Evolutionary conservation across 2,329 filamentous ascomycete species (phyloP).

Genomic region (Diplodia intermedia): DNA sequence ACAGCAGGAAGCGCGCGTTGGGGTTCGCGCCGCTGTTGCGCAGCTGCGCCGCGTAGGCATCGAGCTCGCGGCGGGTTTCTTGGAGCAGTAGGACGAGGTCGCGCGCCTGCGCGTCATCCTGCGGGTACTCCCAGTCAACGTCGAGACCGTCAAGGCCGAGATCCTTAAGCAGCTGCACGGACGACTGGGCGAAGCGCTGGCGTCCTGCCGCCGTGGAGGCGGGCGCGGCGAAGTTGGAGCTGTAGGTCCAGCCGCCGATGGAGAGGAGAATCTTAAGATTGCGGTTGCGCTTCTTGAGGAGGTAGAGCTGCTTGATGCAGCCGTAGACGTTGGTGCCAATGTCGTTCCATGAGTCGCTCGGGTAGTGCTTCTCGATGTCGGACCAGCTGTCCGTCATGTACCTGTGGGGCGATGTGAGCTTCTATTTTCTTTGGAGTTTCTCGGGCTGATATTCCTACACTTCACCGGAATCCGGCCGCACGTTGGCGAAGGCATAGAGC

Average conservation of each 20-base stretch:
- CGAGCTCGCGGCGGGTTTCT: conserved; percentile 48
- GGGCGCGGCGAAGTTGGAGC: conserved; percentile 76
- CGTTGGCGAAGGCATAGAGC: conserved; percentile 90
- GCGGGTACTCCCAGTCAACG: conserved; percentile 58
- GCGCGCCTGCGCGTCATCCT: conserved; percentile 48
- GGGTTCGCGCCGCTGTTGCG: conserved; percentile 4
- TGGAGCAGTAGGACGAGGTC: conserved; percentile 52
- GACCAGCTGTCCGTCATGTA: conserved; percentile 72
- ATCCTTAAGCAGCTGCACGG: conserved; percentile 78
- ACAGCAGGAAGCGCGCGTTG: conserved; percentile 47
- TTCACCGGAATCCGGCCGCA: conserved; percentile 78
- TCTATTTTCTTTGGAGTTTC: neutral
- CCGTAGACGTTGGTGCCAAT: conserved; percentile 77
- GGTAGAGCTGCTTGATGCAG: conserved; percentile 76
- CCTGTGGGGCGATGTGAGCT: conserved; percentile 42
- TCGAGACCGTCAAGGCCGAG: conserved; percentile 70
- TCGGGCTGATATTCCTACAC: conserved; percentile 45
- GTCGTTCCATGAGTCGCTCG: conserved; percentile 69
- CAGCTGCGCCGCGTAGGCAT: conserved; percentile 47
- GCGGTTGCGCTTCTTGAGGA: conserved; percentile 77
- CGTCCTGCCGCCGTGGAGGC: conserved; percentile 68
- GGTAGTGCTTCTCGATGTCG: conserved; percentile 73
- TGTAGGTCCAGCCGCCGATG: conserved; percentile 83
- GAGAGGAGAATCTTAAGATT: conserved; percentile 81
- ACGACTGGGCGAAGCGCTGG: conserved; percentile 70